Base-by-base conservation (phyloP, 208 protist species). In the Naegleria fowleri region DNA sequence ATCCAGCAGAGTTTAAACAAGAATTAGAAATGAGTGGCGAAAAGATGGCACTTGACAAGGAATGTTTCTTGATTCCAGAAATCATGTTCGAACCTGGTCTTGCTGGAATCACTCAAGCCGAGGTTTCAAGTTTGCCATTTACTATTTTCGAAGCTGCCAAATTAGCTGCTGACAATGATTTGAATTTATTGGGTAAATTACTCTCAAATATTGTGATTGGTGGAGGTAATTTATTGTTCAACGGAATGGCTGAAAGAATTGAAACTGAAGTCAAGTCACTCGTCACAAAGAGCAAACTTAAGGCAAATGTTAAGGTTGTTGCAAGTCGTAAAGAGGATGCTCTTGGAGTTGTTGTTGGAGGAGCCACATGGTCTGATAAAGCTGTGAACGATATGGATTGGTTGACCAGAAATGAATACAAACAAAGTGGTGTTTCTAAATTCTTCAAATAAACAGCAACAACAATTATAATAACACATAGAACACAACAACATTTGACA, bases 381-480 rank as follows among this genome's bases (percentile, higher is more conserved):
- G n/a, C 19, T 79, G 29, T 79, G 19, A 79, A 36, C 0, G 67
- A 79, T 36, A 79, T 79, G 5, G 16, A 29, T 79, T 79, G 67
- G 67, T 79, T 79, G 67, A 79, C 67, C 9, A 79, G 67, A 79
- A 36, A 29, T 36, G 67, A 79, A 79, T 79, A 79, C 29, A 79
- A 79, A 79, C 67, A 79, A 79, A 79, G 29, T 79, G 67, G 67
- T 79, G 67, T 79, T 29, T 13, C 67, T 36, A 79, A 79, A 79
- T 79, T 79, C 16, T 79, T 79, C 36, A 79, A 79, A 79, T 79
- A 79, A 79, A 79, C n/a, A n/a, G n/a, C n/a, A n/a, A n/a, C n/a
- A n/a, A n/a, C n/a, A n/a, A n/a, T n/a, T n/a, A n/a, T n/a, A n/a
- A n/a, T n/a, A n/a, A n/a, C n/a, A n/a, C n/a, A n/a, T n/a, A n/a